Evolutionary conservation across 2,329 filamentous ascomycete genomes (phyloP), one percentile per base, ranked within the genome.

Genomic region (Corniculantispora saksenae): DNA sequence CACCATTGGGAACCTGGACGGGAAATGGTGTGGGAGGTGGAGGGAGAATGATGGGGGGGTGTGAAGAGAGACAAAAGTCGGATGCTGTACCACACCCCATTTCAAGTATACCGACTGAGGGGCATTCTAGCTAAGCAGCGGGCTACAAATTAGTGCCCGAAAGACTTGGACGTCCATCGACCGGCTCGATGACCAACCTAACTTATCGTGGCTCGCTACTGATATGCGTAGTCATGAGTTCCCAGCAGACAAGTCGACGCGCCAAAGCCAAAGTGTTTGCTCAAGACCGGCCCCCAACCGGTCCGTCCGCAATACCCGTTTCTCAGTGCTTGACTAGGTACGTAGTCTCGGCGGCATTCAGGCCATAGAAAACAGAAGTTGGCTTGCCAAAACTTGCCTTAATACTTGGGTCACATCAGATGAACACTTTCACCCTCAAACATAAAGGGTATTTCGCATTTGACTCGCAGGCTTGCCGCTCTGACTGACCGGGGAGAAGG

Each of bases 1-100:
- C 27, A 23, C 40, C 56, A 56, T 61, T 54, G 50, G 19, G 21
- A 40, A 9, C 57, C 43, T 40, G 61, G 63, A 65, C 48, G 50
- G 57, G 63, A 57, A 61, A 55, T 59, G 63, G 57, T 65, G 63
- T 65, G 63, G 56, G 29, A 65, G 48, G 63, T 29, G 50, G 54
- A 53, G 38, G 38, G 32, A 55, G 27, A 3, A 29, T 23, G 7
- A 48, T 38, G 32, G 45, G 58, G 63, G 56, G 48, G 63, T 54
- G 63, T 56, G 40, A 65, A 48, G 17, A 55, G 35, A 56, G 32
- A 43, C 32, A 43, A 13, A 15, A n/a, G n/a, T 29, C 45, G 61
- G 61, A 63, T 57, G 27, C 53, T 63, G 61, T 43, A 63, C 51
- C 51, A 54, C 51, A 56, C 61, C 51, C 60, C 48, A 54, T 47